Evolutionary conservation across 768 basidiomycete genomes (phyloP), one percentile per base, ranked within the genome.

Genomic region (Candolleomyces efflorescens): DNA sequence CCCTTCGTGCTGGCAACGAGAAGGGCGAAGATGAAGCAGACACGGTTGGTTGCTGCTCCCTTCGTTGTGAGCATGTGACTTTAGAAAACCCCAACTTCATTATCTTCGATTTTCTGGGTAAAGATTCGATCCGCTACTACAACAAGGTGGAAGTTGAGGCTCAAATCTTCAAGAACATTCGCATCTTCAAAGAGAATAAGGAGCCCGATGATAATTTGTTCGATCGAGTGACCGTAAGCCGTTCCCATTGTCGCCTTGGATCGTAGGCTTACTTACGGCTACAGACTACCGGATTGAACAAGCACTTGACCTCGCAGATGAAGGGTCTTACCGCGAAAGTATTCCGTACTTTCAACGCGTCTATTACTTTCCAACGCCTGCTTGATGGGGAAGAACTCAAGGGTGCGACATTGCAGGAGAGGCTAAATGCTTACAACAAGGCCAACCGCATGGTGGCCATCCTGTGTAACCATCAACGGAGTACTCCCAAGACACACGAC

Each of bases 271-370:
- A 70, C 60, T 51, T 56, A 55, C 54, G 27, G 53, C 46, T 22
- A 51, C 59, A 97, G 92, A 93, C 97, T 2, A 76, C 82, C 6
- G 77, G 79, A 7, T 74, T 99, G 59, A 99, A 99, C 76, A 95
- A 94, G 69, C 94, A 98, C 71, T 79, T 99, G 59, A 84, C 83
- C 46, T 84, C 82, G 26, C 94, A 96, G 71, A 99, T 98, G 97
- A 92, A 94, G 60, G 97, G 97, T 17, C 81, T 99, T 24, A 96
- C 97, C 0, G 97, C 97, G 58, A 99, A 99, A 71, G 97, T 99
- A 24, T 99, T 99, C 81, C 96, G 97, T 93, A 99, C 97, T 53
- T 99, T 91, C 77, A 99, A 99, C 67, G 97, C 97, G 22, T 98
- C 97, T 23, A 86, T 85, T 68, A 97, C 96, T 2, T 97, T 98